These are phyloP conservation scores for Picea glauca DNA, from an alignment of 75 land plant species.

Conservation along the genomic window DNA sequence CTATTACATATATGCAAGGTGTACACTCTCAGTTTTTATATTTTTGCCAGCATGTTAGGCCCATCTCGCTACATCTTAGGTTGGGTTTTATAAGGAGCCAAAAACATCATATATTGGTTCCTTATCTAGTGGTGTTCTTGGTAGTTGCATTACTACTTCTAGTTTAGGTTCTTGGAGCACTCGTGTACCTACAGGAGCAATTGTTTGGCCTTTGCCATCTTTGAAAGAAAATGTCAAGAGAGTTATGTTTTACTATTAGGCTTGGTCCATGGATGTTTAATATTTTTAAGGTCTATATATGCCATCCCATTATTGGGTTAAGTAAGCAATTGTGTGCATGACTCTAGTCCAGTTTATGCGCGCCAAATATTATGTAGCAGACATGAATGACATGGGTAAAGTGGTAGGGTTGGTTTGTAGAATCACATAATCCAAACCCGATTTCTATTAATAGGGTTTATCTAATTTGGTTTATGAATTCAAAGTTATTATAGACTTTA, in stretches of 20 bases:
- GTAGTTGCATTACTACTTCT: constrained; percentile 35
- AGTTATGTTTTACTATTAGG: constrained; percentile 88
- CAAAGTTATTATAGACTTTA: no score
- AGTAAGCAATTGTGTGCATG: no score
- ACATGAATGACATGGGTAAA: no score
- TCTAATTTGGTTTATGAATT: no score
- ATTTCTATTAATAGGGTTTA: no score
- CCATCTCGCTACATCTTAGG: constrained; percentile 91
- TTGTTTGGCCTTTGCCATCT: constrained; percentile 31
- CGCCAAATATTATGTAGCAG: no score
- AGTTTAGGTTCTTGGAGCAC: constrained; percentile 38
- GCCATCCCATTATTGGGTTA: no score
- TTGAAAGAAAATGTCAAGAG: constrained; percentile 89
- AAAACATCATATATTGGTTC: constrained; percentile 90
- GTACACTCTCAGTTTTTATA: constrained; percentile 89
- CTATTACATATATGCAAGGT: constrained; percentile 95
- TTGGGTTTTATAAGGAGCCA: constrained; percentile 92
- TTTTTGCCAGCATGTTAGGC: constrained; percentile 98
- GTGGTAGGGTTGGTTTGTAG: no score
- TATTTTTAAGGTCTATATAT: no score
- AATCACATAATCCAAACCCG: no score
- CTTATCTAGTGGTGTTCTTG: constrained; percentile 47
- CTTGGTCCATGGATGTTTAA: no score
- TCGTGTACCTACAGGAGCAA: constrained; percentile 20
- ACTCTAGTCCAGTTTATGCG: no score